phyloP scores from a whole-genome alignment of 2,329 filamentous ascomycete species.

The Cladosporium sp. region DNA sequence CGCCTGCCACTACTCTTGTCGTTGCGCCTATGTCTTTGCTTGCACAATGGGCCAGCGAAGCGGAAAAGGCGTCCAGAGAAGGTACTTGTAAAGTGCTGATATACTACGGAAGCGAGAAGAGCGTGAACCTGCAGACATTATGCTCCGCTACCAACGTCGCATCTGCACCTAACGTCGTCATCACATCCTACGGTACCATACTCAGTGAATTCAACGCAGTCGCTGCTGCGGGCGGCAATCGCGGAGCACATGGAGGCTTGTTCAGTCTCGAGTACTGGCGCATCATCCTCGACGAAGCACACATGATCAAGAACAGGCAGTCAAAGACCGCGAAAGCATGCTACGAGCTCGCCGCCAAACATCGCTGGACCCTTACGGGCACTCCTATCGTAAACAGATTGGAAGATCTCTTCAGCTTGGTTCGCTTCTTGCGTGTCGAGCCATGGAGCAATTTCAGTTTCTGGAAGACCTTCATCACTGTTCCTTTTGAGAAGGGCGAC shows the following conservation, averaged over 20 bases:
- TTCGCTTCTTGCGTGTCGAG: slow-evolving; percentile 89
- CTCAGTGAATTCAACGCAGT: slow-evolving; percentile 85
- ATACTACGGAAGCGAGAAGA: slow-evolving; percentile 90
- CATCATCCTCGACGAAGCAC: slow-evolving; percentile 91
- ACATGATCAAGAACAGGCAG: slow-evolving; percentile 81
- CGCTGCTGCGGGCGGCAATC: slow-evolving; percentile 64
- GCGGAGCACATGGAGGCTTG: slow-evolving; percentile 64
- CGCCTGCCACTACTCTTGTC: slow-evolving; percentile 87
- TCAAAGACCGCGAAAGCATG: slow-evolving; percentile 95
- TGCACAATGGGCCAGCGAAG: slow-evolving; percentile 96
- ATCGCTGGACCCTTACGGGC: slow-evolving; percentile 91
- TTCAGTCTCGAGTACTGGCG: slow-evolving; percentile 95
- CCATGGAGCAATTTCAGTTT: slow-evolving; percentile 99
- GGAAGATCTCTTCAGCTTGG: slow-evolving; percentile 90
- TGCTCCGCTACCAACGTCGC: slow-evolving; percentile 73
- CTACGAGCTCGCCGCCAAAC: slow-evolving; percentile 80
- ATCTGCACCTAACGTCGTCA: slow-evolving; percentile 82
- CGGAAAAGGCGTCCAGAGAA: slow-evolving; percentile 81
- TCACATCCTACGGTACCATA: slow-evolving; percentile 91
- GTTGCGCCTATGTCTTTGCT: slow-evolving; percentile 96
- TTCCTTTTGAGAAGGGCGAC: slow-evolving; percentile 93
- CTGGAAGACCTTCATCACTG: slow-evolving; percentile 98
- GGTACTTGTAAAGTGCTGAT: slow-evolving; percentile 82
- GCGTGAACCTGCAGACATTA: slow-evolving; percentile 71
- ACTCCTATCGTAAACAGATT: slow-evolving; percentile 96